Percentiles rank a stretch among this genome's conserved stretches.
Conservation (phyloP, 1,139 yeast genomes). For the Taphrina sp. region DNA sequence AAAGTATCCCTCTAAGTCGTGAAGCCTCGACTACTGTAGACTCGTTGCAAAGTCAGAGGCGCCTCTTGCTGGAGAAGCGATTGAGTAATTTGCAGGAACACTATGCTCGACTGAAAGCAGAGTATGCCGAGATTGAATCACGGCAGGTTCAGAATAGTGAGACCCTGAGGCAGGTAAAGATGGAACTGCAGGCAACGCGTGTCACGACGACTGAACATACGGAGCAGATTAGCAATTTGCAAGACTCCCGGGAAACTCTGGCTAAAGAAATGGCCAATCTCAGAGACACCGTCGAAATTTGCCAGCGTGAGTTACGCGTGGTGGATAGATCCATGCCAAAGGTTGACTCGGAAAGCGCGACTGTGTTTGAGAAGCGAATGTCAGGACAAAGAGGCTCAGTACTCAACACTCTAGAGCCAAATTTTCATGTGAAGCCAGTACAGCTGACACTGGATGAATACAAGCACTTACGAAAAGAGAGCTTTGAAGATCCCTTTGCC, state of each 20-base stretch:
- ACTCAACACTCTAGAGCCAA: neutral
- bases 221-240: constrained; percentile 8
- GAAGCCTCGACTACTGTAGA: neutral
- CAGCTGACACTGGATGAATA: constrained; percentile 4
- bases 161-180: neutral
- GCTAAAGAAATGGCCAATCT: constrained; percentile 1
- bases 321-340: neutral
- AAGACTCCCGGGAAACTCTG: neutral
- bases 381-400: too few species aligned
- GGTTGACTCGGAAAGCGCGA: neutral
- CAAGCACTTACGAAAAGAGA: too few species aligned
- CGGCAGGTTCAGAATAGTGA: neutral
- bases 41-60: too few species aligned
- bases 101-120: constrained; percentile 1
- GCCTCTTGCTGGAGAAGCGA: neutral
- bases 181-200: neutral
- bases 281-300: neutral
- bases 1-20: neutral
- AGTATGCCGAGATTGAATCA: neutral
- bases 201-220: constrained; percentile 5
- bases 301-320: neutral
- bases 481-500: too few species aligned
- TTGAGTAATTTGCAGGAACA: constrained; percentile 1
- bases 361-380: neutral
- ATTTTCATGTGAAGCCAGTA: neutral